phyloP scores from a whole-genome alignment of 768 basidiomycete species.

The Fistulinella prunicolor region DNA sequence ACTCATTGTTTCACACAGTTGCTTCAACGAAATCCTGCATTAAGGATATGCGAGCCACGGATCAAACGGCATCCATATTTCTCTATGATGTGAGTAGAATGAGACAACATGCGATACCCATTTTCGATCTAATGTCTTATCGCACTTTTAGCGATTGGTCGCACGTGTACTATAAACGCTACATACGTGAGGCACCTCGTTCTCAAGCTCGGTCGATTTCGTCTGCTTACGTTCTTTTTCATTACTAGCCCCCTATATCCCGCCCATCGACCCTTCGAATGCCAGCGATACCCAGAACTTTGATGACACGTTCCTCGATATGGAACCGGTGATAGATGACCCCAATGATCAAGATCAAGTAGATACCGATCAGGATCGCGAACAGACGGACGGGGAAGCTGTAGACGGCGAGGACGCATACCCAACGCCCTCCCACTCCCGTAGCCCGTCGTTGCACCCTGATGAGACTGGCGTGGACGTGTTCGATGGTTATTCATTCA shows the following conservation, averaged over 20 bases:
- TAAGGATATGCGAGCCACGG: slow-evolving; percentile 89
- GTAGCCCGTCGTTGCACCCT: slow-evolving; percentile 65
- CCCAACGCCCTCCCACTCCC: slow-evolving; percentile 77
- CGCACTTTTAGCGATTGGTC: slow-evolving; percentile 72
- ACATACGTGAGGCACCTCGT: slow-evolving; percentile 66
- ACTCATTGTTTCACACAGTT: slow-evolving; percentile 47
- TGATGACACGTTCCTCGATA: slow-evolving; percentile 94
- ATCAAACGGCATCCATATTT: slow-evolving; percentile 96
- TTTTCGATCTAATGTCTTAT: slow-evolving; percentile 15
- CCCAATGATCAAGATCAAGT: slow-evolving; percentile 56
- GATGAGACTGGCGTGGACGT: slow-evolving; percentile 59
- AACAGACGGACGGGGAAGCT: slow-evolving; percentile 65
- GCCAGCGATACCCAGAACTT: slow-evolving; percentile 98
- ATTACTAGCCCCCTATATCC: slow-evolving; percentile 81
- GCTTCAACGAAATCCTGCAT: slow-evolving; percentile 86
- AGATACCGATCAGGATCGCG: slow-evolving; percentile 69
- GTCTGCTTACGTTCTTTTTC: slow-evolving; percentile 12
- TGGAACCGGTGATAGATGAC: slow-evolving; percentile 89
- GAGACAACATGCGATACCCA: slow-evolving; percentile 2
- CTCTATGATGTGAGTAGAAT: slow-evolving; percentile 73
- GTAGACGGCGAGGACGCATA: slow-evolving; percentile 74
- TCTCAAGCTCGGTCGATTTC: slow-evolving; percentile 2
- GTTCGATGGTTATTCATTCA: slow-evolving; percentile 94
- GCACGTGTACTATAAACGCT: slow-evolving; percentile 91
- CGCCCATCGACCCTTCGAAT: slow-evolving; percentile 85